A percentile compares a stretch with the other conserved stretches of the same genome.
Conservation (phyloP, 768 basidiomycete species). For the Sarcomyxa edulis region DNA sequence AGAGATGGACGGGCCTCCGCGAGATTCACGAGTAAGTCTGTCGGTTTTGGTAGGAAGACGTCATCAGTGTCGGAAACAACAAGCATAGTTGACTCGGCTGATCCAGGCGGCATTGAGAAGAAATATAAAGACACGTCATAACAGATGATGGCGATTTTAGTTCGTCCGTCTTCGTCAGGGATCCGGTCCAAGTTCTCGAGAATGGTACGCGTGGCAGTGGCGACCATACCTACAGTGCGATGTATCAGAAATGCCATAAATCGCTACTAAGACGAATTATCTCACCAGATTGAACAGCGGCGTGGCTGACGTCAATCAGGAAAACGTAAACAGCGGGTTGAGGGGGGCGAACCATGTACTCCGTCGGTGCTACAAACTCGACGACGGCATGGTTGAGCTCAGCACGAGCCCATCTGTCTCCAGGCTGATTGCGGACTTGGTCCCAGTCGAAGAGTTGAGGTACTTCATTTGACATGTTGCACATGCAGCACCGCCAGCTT, state of each 20-base stretch:
- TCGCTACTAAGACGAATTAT: too few species aligned
- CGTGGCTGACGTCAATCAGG: slow-evolving; percentile 93
- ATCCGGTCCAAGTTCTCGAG: slow-evolving; percentile 92
- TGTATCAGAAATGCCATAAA: background rate
- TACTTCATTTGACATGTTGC: slow-evolving; percentile 96
- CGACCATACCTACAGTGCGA: slow-evolving; percentile 73
- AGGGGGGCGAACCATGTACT: slow-evolving; percentile 99
- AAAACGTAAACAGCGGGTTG: slow-evolving; percentile 97
- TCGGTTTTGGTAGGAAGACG: slow-evolving; percentile 95
- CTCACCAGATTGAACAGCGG: slow-evolving; percentile 87
- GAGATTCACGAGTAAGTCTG: slow-evolving; percentile 93
- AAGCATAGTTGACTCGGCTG: slow-evolving; percentile 85
- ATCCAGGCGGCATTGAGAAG: slow-evolving; percentile 86
- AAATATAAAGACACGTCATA: slow-evolving; percentile 94
- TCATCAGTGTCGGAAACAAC: slow-evolving; percentile 97
- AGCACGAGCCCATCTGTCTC: slow-evolving; percentile 89
- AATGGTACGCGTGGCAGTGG: slow-evolving; percentile 94
- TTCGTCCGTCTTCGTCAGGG: slow-evolving; percentile 90
- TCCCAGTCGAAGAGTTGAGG: slow-evolving; percentile 99
- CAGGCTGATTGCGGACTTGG: slow-evolving; percentile 86
- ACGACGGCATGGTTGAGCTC: slow-evolving; percentile 94
- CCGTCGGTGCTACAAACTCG: slow-evolving; percentile 95
- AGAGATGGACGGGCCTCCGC: slow-evolving; percentile 76
- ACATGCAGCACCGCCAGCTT: slow-evolving; percentile 99
- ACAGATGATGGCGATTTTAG: slow-evolving; percentile 88